Conservation (phyloP, 2,329 filamentous ascomycete species). For the Albifimbria verrucaria region DNA sequence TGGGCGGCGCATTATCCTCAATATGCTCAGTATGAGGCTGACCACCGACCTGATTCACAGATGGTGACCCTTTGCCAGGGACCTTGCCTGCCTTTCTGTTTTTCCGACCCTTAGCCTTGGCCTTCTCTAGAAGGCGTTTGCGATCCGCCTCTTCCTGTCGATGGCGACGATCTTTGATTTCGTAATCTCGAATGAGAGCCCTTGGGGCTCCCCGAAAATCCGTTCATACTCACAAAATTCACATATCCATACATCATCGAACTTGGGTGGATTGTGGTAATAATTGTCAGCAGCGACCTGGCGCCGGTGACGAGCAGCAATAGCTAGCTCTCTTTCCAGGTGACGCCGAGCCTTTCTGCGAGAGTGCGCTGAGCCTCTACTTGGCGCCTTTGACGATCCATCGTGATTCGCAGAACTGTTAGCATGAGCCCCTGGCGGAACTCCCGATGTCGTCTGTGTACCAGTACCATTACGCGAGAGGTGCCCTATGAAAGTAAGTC, state of each 20-base stretch:
- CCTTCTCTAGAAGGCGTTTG: slow-evolving; percentile 80
- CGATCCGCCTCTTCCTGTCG: slow-evolving; percentile 85
- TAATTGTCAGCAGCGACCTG: slow-evolving; percentile 75
- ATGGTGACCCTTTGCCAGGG: slow-evolving; percentile 21
- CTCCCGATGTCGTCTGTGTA: slow-evolving; percentile 12
- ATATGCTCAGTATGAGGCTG: slow-evolving; percentile 18
- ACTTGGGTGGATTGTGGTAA: slow-evolving; percentile 65
- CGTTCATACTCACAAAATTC: slow-evolving; percentile 97
- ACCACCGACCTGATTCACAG: slow-evolving; percentile 15
- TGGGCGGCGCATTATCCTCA: slow-evolving; percentile 15
- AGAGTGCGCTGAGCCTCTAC: slow-evolving; percentile 20
- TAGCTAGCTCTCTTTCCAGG: slow-evolving; percentile 66
- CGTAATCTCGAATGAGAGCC: slow-evolving; percentile 85
- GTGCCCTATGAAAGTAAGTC: slow-evolving; percentile 18
- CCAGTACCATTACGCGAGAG: slow-evolving; percentile 17
- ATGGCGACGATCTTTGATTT: slow-evolving; percentile 86
- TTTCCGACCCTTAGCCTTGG: slow-evolving; percentile 89
- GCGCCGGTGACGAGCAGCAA: slow-evolving; percentile 74
- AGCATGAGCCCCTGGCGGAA: slow-evolving; percentile 10
- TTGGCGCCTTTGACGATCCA: slow-evolving; percentile 30
- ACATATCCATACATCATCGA: slow-evolving; percentile 87
- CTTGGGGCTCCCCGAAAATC: slow-evolving; percentile 88
- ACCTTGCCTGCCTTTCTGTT: slow-evolving; percentile 75
- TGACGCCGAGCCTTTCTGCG: slow-evolving; percentile 62
- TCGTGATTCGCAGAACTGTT: slow-evolving; percentile 24